Base-by-base conservation (phyloP, 2,329 filamentous ascomycete genomes). In the Parascedosporium putredinis region DNA sequence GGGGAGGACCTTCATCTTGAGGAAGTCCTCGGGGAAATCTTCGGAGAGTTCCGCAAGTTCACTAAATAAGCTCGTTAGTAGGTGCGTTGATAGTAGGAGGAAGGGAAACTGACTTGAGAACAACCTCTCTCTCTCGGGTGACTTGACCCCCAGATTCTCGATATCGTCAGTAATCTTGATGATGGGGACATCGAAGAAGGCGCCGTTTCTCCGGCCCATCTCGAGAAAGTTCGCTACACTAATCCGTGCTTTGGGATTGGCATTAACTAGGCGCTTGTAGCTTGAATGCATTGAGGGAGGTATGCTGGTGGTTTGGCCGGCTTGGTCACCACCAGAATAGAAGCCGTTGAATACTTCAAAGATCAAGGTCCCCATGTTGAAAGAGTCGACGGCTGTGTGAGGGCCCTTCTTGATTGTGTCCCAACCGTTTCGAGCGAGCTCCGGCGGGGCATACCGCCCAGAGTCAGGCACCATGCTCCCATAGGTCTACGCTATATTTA, bases 21-120 rank as follows among this genome's bases (percentile, higher is more conserved):
- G 95, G 65, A 95, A 98, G 52, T 97, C 93, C 61, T 96, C 91
- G 0, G 93, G 93, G 54, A 97, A 96, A 64, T 98, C 90, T 56
- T 96, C 88, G 0, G 88, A 85, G 4, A 96, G 75, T 52, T 86
- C 76, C 56, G 95, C 88, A 5, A 98, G 77, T 59, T 95, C 88
- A 50, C 73, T 76, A 12, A n/a, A n/a, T n/a, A n/a, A 4, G 2
- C 5, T 76, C 18, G 54, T 57, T 45, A n/a, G n/a, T n/a, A n/a
- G n/a, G n/a, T n/a, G n/a, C n/a, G n/a, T n/a, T n/a, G n/a, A n/a
- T n/a, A n/a, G n/a, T n/a, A n/a, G n/a, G n/a, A n/a, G n/a, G n/a
- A n/a, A n/a, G n/a, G n/a, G 4, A 5, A n/a, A 60, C 64, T 47
- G 56, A 75, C 84, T 81, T 81, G 8, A 98, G 71, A 56, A 98